Evolutionary conservation across 1,139 yeast species (phyloP).

Genomic region (Candida tunisiensis): DNA sequence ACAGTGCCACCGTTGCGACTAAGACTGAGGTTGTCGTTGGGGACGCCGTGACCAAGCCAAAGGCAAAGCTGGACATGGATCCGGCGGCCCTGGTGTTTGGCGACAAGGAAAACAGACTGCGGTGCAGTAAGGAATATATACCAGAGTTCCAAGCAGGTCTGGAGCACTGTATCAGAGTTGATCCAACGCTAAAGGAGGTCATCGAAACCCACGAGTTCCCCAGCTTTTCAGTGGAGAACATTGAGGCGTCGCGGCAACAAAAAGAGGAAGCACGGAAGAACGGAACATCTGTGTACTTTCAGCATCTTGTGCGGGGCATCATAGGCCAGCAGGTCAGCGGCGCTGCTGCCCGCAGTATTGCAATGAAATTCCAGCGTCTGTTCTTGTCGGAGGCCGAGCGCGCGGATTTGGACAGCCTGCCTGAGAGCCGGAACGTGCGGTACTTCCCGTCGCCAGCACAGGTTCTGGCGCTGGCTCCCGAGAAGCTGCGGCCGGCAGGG

Average conservation of each 20-base stretch:
- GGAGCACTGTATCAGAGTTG: conserved; percentile 17
- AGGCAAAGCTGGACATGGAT: neutral
- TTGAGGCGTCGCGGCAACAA: conserved; percentile 11
- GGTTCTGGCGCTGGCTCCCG: conserved; percentile 26
- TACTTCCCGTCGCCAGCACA: conserved; percentile 36
- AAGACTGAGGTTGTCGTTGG: too few species aligned
- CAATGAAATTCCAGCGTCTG: conserved; percentile 28
- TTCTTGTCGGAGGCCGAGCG: conserved; percentile 10
- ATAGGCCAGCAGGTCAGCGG: conserved; percentile 81
- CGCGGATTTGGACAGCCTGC: neutral
- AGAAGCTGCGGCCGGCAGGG: conserved; percentile 45
- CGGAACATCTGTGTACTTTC: conserved; percentile 21
- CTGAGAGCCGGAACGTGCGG: neutral
- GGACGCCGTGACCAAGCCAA: too few species aligned
- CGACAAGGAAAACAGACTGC: neutral
- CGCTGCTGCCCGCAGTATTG: conserved; percentile 57
- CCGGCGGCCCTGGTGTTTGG: neutral
- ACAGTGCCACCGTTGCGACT: too few species aligned
- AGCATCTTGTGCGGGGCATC: conserved; percentile 30
- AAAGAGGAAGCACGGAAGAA: too few species aligned
- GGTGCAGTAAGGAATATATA: conserved; percentile 5
- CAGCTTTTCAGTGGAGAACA: conserved; percentile 8
- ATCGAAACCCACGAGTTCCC: conserved; percentile 13
- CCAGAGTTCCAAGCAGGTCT: conserved; percentile 20
- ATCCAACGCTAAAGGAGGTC: conserved; percentile 16